phyloP scores from a whole-genome alignment of 1,139 yeast genomes.

The Candida sanyaensis region DNA sequence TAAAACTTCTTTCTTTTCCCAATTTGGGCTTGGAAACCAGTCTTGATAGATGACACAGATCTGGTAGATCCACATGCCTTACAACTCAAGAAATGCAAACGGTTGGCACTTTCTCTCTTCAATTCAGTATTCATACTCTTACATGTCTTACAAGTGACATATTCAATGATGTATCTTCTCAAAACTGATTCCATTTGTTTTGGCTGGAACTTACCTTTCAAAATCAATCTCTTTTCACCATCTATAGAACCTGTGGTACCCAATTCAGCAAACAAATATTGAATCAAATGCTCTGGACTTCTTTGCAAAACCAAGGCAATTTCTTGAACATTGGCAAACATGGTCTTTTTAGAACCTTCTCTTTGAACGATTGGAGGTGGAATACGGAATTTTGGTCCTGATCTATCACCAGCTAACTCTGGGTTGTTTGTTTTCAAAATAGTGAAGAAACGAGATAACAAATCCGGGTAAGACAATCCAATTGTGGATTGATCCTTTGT shows the following conservation, averaged over 20 bases:
- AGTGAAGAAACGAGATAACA: slow-evolving; percentile 80
- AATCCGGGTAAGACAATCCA: slow-evolving; percentile 76
- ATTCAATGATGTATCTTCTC: slow-evolving; percentile 94
- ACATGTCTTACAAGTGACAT: slow-evolving; percentile 98
- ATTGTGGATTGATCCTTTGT: slow-evolving; percentile 27
- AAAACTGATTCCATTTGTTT: slow-evolving; percentile 96
- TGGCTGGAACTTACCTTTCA: slow-evolving; percentile 97
- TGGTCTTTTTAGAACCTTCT: slow-evolving; percentile 96
- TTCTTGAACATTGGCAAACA: slow-evolving; percentile 94
- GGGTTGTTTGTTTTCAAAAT: slow-evolving; percentile 93
- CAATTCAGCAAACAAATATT: slow-evolving; percentile 95
- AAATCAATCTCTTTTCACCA: slow-evolving; percentile 94
- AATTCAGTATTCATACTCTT: slow-evolving; percentile 96
- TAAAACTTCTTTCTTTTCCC: slow-evolving; percentile 68
- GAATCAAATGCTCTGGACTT: slow-evolving; percentile 95
- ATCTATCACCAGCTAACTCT: slow-evolving; percentile 94
- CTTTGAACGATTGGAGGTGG: slow-evolving; percentile 98
- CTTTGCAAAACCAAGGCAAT: slow-evolving; percentile 93
- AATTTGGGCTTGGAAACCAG: slow-evolving; percentile 98
- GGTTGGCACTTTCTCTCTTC: slow-evolving; percentile 92
- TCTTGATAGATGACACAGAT: slow-evolving; percentile 95
- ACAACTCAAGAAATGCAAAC: slow-evolving; percentile 97
- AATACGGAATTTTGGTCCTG: slow-evolving; percentile 90
- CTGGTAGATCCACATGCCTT: slow-evolving; percentile 97
- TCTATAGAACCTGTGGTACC: slow-evolving; percentile 99